Base-by-base conservation (phyloP, 2,329 filamentous ascomycete genomes). In the Pseudodiploospora longispora region DNA sequence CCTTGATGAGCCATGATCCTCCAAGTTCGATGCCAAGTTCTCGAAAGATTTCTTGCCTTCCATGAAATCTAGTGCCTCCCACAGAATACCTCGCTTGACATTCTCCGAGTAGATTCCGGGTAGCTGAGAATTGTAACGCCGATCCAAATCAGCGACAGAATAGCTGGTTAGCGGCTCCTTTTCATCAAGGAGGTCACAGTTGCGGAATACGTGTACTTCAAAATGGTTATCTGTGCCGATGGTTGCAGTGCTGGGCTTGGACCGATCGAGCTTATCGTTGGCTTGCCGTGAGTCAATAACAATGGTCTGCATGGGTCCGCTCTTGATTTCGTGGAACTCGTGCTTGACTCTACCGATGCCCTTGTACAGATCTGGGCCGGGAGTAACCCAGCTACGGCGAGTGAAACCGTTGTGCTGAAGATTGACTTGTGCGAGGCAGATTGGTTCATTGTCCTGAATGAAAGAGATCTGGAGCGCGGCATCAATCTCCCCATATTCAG, bases 251-350 rank as follows among this genome's bases (percentile, higher is more conserved):
- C 37, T 47, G 30, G 41, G 41, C 27, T 40, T 40, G 32, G n/a
- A 30, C 5, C 41, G 30, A 30, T 47, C 45, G 27, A 44, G 45
- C 37, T 35, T 44, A 30, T 47, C 45, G 33, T 41, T 47, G 10
- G 45, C 41, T 38, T 47, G 45, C 2, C 45, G 45, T 19, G 47
- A 49, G 32, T 49, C 43, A 29, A 49, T 49, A 6, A 49, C 43
- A 29, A 49, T 43, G 36, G 47, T 46, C 40, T 49, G 47, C 19
- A 49, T 34, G 10, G 47, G 47, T 6, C 47, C 47, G 19, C 41
- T 40, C 10, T 32, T 34, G n/a, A 47, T 43, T 36, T 47, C 45
- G 32, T 47, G 45, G 19, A 29, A 19, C 33, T 49, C 47, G 36
- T 49, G 47, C 47, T 46, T 46, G 12, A 49, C 43, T 8, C 47